A percentile compares a stretch with the other conserved stretches of the same genome.
Evolutionary conservation across 2,329 filamentous ascomycete species (phyloP).

Genomic region (Kalmusia sp.): DNA sequence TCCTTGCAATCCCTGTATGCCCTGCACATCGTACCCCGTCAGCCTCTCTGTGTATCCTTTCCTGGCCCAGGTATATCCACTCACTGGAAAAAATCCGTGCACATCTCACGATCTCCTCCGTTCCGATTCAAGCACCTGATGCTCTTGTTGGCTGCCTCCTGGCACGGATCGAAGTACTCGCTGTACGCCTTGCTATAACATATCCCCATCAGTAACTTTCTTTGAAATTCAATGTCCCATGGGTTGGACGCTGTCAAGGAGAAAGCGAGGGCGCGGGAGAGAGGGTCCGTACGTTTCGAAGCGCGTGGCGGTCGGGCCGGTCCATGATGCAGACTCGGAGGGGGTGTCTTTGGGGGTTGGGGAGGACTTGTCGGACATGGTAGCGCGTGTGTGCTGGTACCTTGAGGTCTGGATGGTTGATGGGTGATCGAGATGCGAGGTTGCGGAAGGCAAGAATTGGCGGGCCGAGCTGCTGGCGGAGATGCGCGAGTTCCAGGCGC

Average conservation of each 20-base stretch:
- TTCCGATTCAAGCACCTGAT: constrained; percentile 90
- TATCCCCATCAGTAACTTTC: no score
- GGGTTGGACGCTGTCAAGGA: constrained; percentile 8
- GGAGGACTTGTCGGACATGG: constrained; percentile 13
- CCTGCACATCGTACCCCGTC: constrained; percentile 62
- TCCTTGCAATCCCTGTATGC: constrained; percentile 96
- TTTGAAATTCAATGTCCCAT: constrained; percentile 4
- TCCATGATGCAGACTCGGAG: constrained; percentile 30
- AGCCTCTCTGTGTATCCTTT: no score
- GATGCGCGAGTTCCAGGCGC: neutral
- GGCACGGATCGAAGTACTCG: constrained; percentile 94
- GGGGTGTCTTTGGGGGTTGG: constrained; percentile 16
- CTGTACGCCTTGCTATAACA: constrained; percentile 78
- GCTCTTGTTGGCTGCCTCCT: constrained; percentile 86
- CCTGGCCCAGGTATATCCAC: no score
- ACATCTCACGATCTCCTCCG: constrained; percentile 86
- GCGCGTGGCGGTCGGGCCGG: constrained; percentile 43
- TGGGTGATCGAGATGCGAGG: neutral
- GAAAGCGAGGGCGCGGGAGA: neutral
- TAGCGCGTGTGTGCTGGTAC: constrained; percentile 3
- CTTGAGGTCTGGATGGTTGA: neutral
- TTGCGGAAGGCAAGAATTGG: neutral
- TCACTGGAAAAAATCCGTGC: constrained; percentile 93
- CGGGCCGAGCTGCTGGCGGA: neutral
- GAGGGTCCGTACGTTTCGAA: constrained; percentile 48